phyloP scores from a whole-genome alignment of 73 alveolate species.

The Durusdinium trenchii region DNA sequence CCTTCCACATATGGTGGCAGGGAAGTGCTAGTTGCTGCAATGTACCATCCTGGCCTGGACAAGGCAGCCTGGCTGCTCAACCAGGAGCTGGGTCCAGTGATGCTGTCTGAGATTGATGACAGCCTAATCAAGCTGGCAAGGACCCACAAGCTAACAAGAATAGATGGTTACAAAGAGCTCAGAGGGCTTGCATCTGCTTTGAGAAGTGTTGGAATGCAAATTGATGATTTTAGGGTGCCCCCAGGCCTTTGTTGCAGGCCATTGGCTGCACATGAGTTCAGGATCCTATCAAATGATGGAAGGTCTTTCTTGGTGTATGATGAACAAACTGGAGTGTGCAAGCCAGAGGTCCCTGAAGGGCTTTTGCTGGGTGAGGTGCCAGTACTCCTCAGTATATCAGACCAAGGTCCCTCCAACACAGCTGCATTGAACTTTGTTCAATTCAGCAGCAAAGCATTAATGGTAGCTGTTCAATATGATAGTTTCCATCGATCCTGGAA shows the following conservation, averaged over 20 bases:
- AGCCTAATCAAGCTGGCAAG: neutral
- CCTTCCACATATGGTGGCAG: slow-evolving; percentile 31
- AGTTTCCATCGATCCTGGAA: slow-evolving; percentile 25
- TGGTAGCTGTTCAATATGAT: neutral
- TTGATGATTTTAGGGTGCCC: neutral
- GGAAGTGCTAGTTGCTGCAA: neutral
- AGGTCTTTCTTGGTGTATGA: neutral
- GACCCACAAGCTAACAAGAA: neutral
- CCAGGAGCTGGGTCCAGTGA: neutral
- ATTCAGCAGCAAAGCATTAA: neutral
- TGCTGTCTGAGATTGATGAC: neutral
- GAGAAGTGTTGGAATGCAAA: neutral
- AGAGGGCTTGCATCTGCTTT: neutral
- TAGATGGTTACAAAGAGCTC: slow-evolving; percentile 18
- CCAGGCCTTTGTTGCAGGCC: neutral
- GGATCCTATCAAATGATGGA: neutral
- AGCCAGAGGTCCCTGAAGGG: neutral
- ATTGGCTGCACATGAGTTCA: neutral
- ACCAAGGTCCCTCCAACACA: slow-evolving; percentile 3
- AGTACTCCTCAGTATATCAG: neutral
- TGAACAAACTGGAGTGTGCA: neutral
- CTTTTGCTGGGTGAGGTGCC: neutral
- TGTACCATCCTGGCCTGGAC: neutral
- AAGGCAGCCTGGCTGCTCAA: neutral
- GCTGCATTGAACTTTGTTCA: neutral